Evolutionary conservation across 2,329 filamentous ascomycete species (phyloP), one percentile per base, ranked within the genome.

Genomic region (Fusarium mundagurra): DNA sequence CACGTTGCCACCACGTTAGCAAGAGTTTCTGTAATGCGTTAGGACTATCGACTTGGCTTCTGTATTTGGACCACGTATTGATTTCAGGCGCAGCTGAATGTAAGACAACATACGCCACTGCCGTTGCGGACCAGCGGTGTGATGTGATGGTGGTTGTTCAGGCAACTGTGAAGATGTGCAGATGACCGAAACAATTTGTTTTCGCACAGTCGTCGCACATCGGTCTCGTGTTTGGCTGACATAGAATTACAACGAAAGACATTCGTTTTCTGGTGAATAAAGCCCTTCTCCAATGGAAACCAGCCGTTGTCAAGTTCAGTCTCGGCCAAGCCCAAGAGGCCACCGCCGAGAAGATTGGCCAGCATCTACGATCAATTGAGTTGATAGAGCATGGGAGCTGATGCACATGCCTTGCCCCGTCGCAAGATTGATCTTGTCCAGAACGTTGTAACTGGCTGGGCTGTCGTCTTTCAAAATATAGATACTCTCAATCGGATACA

Each of bases 381-480:
- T 13, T 18, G 47, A n/a, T 33, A 13, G 8, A 24, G 6, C 17
- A 20, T 24, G 8, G 14, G 6, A 24, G 31, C 6, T 2, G 17
- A 51, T 18, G 22, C 6, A 9, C 18, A 34, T 24, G 18, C 11
- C 16, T 20, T 8, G 17, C 8, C 6, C 12, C 6, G 5, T 14
- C 8, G 12, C 12, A 51, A 34, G 31, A 18, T 20, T 34, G 13
- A 11, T 24, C n/a, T 7, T 6, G 4, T 11, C 10, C 31, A 14
- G 17, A n/a, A 2, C 3, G 1, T 34, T 34, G 8, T n/a, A 16
- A 8, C 31, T 34, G 1, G 0, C 6, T 13, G 11, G 1, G 6
- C 3, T 24, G 8, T 8, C 3, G 17, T 3, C 29, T 12, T 17
- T 48, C 14, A 13, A 1, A 22, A 22, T 5, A 8, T 12, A 31